Evolutionary conservation across 257 asterid genomes (phyloP).

Genomic region (Solanum appendiculatum): DNA sequence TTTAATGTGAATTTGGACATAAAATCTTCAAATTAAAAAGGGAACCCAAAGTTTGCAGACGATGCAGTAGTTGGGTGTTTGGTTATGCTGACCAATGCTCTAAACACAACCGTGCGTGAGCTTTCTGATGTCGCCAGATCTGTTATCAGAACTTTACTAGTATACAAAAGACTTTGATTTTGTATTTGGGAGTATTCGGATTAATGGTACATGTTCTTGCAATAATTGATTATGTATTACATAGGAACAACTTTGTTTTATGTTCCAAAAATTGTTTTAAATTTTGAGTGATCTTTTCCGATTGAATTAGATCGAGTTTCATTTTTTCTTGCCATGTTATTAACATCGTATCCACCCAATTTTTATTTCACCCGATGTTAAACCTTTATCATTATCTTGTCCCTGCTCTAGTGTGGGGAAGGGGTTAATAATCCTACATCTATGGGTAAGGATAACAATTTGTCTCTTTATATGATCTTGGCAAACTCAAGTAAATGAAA

Average conservation of each 20-base stretch:
- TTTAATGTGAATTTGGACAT: neutral
- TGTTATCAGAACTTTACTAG: slow-evolving; percentile 21
- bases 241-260: neutral
- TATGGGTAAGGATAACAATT: neutral
- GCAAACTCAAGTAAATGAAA: neutral
- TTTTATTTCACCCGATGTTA: neutral
- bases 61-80: slow-evolving; percentile 2
- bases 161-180: neutral
- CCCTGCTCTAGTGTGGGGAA: accelerated
- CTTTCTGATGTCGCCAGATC: slow-evolving; percentile 29
- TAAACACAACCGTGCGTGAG: slow-evolving; percentile 15
- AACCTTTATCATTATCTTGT: neutral
- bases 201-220: neutral
- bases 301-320: too few relatives aligned
- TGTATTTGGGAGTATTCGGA: neutral
- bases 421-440: neutral
- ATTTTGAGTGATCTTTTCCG: too few relatives aligned
- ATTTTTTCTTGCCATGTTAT: too few relatives aligned
- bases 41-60: slow-evolving; percentile 14
- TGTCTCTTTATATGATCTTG: neutral
- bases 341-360: too few relatives aligned
- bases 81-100: slow-evolving; percentile 1
- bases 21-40: neutral
- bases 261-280: neutral
- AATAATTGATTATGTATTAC: neutral